phyloP scores from a whole-genome alignment of 805 yeast species.

The Candida ipomoeae region DNA sequence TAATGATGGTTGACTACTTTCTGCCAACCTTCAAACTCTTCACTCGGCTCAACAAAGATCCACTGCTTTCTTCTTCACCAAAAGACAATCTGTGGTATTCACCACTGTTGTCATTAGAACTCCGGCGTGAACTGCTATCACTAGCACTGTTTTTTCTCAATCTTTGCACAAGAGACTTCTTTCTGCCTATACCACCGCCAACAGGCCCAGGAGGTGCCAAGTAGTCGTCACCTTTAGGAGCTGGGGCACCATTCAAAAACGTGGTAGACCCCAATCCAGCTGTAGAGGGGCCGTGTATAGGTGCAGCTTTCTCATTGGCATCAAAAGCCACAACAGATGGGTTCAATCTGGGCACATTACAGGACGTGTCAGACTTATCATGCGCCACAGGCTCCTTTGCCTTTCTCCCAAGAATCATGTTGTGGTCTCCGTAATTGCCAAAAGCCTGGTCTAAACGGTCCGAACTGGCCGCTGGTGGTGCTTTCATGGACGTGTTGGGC shows the following conservation, averaged over 20 bases:
- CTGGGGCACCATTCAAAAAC: constrained; percentile 95
- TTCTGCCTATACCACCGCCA: constrained; percentile 59
- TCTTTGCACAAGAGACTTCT: constrained; percentile 77
- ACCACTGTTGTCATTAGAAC: constrained; percentile 24
- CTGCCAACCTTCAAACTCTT: constrained; percentile 83
- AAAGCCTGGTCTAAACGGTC: constrained; percentile 70
- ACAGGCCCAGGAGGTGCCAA: constrained; percentile 13
- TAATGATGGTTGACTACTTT: constrained; percentile 21
- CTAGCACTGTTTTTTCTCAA: constrained; percentile 41
- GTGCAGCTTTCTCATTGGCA: constrained; percentile 59
- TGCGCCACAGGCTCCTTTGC: constrained; percentile 8
- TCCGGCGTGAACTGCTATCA: constrained; percentile 29
- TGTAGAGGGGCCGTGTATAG: constrained; percentile 82
- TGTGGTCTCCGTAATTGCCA: constrained; percentile 58
- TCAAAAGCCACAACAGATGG: constrained; percentile 64
- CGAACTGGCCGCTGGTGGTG: constrained; percentile 44
- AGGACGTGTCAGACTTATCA: constrained; percentile 20
- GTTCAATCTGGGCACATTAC: constrained; percentile 44
- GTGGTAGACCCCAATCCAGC: constrained; percentile 90
- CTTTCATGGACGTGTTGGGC: constrained; percentile 81
- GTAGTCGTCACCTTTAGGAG: constrained; percentile 46
- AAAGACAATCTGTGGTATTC: constrained; percentile 13
- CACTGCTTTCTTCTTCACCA: constrained; percentile 16
- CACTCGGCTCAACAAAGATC: constrained; percentile 73
- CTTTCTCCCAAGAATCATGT: constrained; percentile 33